Conservation (phyloP, 2,329 filamentous ascomycete genomes). For the Colletotrichum limetticola region DNA sequence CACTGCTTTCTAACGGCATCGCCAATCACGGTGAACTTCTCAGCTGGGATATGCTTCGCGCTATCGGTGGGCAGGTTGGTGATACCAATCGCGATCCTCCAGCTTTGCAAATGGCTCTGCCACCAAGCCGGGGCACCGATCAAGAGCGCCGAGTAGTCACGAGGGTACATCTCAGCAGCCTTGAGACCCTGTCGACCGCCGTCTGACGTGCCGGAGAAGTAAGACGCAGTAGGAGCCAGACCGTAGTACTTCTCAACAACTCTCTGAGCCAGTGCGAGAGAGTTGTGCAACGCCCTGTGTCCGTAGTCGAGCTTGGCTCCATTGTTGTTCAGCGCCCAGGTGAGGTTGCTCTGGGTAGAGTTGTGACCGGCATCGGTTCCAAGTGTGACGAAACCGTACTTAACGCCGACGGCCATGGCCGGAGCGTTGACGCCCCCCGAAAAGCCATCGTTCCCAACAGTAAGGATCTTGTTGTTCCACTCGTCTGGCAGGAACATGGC, state of each 20-base stretch:
- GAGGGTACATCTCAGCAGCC: slow-evolving; percentile 2
- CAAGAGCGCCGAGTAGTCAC: slow-evolving; percentile 62
- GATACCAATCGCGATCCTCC: slow-evolving; percentile 56
- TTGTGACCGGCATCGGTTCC: slow-evolving; percentile 57
- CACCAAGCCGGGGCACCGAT: slow-evolving; percentile 62
- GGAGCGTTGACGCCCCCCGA: slow-evolving; percentile 47
- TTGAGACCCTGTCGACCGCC: slow-evolving; percentile 62
- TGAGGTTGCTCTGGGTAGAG: slow-evolving; percentile 42
- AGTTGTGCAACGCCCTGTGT: slow-evolving; percentile 57
- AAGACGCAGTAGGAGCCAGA: slow-evolving; percentile 43
- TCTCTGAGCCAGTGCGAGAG: slow-evolving; percentile 57
- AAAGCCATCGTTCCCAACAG: slow-evolving; percentile 45
- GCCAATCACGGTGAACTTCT: slow-evolving; percentile 55
- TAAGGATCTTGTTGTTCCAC: slow-evolving; percentile 46
- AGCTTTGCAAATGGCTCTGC: slow-evolving; percentile 56
- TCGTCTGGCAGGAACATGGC: slow-evolving; percentile 45
- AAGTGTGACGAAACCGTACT: slow-evolving; percentile 53
- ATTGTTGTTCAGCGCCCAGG: slow-evolving; percentile 52
- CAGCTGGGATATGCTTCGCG: slow-evolving; percentile 53
- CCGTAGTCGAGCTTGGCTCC: slow-evolving; percentile 50
- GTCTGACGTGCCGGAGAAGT: slow-evolving; percentile 62
- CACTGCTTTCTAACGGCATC: slow-evolving; percentile 60
- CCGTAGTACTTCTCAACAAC: slow-evolving; percentile 61
- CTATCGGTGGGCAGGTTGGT: slow-evolving; percentile 58
- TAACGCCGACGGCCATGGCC: slow-evolving; percentile 40